phyloP scores from a whole-genome alignment of 148 eudicot species.

The Cornus controversa region DNA sequence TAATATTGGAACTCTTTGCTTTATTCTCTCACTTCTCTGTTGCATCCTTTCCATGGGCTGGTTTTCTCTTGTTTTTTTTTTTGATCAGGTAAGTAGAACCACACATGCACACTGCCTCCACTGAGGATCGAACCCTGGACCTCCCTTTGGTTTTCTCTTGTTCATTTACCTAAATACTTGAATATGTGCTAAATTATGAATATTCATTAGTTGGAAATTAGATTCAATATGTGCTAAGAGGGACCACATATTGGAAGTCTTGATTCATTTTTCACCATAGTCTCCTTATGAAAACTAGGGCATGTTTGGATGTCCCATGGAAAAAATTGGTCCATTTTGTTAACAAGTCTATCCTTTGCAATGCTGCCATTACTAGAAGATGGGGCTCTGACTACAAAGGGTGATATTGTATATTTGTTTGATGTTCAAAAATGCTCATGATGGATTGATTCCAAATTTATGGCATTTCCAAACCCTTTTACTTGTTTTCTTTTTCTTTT shows the following conservation, averaged over 20 bases:
- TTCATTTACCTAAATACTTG: background rate
- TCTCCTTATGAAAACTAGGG: background rate
- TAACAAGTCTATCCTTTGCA: background rate
- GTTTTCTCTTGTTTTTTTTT: background rate
- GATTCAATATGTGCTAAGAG: too few relatives aligned
- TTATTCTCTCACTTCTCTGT: background rate
- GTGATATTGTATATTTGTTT: background rate
- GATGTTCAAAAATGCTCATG: background rate
- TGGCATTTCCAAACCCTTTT: constrained; percentile 1
- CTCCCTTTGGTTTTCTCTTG: background rate
- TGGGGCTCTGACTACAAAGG: background rate
- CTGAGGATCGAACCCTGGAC: too few relatives aligned
- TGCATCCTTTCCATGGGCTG: background rate
- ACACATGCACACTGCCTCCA: too few relatives aligned
- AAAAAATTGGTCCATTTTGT: background rate
- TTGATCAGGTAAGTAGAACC: too few relatives aligned
- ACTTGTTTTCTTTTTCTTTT: too few relatives aligned
- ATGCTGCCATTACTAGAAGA: background rate
- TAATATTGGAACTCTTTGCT: background rate
- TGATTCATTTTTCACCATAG: background rate
- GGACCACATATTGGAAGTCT: background rate
- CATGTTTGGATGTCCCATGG: background rate
- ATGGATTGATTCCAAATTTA: background rate
- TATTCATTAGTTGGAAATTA: too few relatives aligned
- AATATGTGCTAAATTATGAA: background rate